A percentile compares a stretch with the other conserved stretches of the same genome.
These are phyloP conservation scores for Zasmidium angulare DNA, from an alignment of 2,329 filamentous ascomycete species.

Conservation along the genomic window DNA sequence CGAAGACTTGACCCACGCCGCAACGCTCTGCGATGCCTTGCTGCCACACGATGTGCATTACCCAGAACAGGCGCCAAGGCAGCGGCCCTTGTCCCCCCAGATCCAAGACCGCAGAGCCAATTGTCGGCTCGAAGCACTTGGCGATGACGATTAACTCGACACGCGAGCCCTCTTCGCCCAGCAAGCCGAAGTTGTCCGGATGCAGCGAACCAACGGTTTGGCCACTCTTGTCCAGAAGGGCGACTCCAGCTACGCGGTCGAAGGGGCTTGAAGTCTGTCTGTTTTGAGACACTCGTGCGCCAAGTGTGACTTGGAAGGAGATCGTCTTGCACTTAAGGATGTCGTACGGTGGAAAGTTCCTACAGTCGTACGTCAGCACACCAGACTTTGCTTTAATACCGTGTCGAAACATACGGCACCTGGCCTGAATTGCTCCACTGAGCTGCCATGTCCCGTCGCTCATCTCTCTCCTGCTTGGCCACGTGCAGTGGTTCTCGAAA, in stretches of 20 bases:
- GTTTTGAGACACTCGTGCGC: neutral
- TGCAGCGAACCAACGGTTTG: neutral
- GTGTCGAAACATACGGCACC: neutral
- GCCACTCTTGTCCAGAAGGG: neutral
- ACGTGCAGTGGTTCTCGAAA: neutral
- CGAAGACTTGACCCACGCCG: neutral
- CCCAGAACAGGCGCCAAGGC: neutral
- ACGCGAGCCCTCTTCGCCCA: neutral
- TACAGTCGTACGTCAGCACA: neutral
- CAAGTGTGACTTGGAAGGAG: neutral
- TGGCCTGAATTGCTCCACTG: neutral
- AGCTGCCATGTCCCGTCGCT: neutral
- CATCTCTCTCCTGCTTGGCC: neutral
- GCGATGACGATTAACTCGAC: neutral
- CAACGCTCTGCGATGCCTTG: neutral
- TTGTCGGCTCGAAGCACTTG: neutral
- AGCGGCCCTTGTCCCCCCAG: neutral
- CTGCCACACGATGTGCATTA: neutral
- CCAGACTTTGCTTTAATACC: no score
- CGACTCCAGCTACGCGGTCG: neutral
- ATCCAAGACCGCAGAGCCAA: neutral
- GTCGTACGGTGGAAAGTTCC: neutral
- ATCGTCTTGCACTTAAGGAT: neutral
- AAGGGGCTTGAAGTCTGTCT: neutral
- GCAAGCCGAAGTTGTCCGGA: neutral